These are phyloP conservation scores for Chrysanthemum lavandulifolium DNA, from an alignment of 129 eudicot genomes.

Conservation along the genomic window DNA sequence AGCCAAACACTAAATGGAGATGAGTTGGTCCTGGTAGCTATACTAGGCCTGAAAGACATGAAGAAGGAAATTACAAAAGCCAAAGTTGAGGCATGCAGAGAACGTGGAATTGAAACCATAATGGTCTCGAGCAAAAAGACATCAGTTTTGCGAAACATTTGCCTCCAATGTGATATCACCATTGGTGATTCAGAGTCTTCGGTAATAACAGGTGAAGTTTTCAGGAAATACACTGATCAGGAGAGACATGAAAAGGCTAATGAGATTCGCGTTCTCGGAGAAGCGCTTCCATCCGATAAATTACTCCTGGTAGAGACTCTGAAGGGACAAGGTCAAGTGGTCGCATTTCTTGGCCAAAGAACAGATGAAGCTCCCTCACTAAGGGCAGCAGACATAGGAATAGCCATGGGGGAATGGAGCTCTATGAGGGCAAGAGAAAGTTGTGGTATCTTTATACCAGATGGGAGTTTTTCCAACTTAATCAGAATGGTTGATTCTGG, in stretches of 20 bases:
- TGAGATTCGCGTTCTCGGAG: slow-evolving; percentile 33
- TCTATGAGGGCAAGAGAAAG: slow-evolving; percentile 22
- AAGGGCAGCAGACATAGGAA: slow-evolving; percentile 34
- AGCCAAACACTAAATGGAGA: slow-evolving; percentile 8
- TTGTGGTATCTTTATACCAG: slow-evolving; percentile 22
- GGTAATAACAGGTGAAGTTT: slow-evolving; percentile 29
- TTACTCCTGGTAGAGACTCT: slow-evolving; percentile 31
- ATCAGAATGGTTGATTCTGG: slow-evolving; percentile 18
- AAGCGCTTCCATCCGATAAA: slow-evolving; percentile 31
- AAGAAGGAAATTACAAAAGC: slow-evolving; percentile 14
- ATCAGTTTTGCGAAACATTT: slow-evolving; percentile 19
- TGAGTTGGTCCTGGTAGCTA: slow-evolving; percentile 26
- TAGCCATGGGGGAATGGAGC: slow-evolving; percentile 38
- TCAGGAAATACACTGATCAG: slow-evolving; percentile 11
- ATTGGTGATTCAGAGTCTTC: slow-evolving; percentile 1
- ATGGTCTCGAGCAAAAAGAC: slow-evolving; percentile 31
- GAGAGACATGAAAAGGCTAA: slow-evolving; percentile 27
- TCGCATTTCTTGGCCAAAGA: slow-evolving; percentile 31
- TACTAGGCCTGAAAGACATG: slow-evolving; percentile 22
- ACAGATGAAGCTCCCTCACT: slow-evolving; percentile 36
- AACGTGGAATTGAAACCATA: slow-evolving; percentile 22
- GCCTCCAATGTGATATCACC: slow-evolving; percentile 1
- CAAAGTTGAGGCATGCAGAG: slow-evolving; percentile 10
- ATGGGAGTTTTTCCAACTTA: slow-evolving; percentile 12
- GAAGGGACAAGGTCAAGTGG: slow-evolving; percentile 31